Base-by-base conservation (phyloP, 768 basidiomycete genomes). In the Rickenella mellea region DNA sequence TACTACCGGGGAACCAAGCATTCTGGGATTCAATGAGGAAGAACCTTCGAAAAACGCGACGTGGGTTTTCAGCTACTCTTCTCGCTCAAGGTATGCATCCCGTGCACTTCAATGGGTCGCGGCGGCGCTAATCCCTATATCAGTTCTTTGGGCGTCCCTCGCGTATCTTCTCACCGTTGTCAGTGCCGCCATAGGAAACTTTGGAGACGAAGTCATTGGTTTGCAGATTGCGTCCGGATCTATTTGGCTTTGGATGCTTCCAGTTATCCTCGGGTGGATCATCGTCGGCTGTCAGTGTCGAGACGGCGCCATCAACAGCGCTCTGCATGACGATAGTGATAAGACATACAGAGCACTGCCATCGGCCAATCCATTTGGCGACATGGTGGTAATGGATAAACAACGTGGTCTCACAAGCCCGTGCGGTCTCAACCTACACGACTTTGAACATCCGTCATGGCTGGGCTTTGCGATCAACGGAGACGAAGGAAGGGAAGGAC, bases 231-330 rank as follows among this genome's bases (percentile, higher is more conserved):
- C 49, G n/a, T 47, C 49, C 21, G 46, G 50, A 9, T 25, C 43
- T 3, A 36, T 51, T 27, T 51, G 50, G 50, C 40, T 39, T 30
- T 51, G 51, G 51, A 46, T 51, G 42, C 41, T 51, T 19, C 51
- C 51, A 2, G 41, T 51, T 26, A 43, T 51, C 11, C 41, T 35
- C 32, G 51, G 51, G 31, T 51, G 44, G 24, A 30, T 49, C 14
- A 22, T 28, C 6, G 43, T 48, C 5, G 49, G 49, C 20, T 48
- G 43, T 2, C 49, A 48, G 31, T 45, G 31, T 39, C 40, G 43
- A 25, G 43, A 37, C 21, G 49, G 49, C 6, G 32, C 33, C 27
- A 45, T 50, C 43, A 27, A 42, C 24, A 40, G 42, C 35, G 49
- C 49, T 38, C 20, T 50, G 40, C 24, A 48, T 44, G 37, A 40